Evolutionary conservation across 78 protist species (phyloP).

Genomic region (Monosiga brevicollis): DNA sequence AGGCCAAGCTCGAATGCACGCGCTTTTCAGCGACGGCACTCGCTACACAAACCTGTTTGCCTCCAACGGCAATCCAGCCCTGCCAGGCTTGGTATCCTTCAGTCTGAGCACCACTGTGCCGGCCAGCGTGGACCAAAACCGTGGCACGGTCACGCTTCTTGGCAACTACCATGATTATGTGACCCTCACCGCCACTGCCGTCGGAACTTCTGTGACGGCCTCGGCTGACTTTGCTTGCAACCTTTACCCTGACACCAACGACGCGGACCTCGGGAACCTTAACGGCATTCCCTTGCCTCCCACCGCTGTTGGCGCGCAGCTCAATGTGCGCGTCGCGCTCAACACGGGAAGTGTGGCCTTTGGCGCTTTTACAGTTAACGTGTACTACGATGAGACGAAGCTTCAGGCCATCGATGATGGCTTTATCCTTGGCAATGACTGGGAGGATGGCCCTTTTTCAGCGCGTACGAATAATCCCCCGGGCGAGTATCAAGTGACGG

Average conservation of each 20-base stretch:
- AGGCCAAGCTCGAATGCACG: background rate
- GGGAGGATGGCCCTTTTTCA: background rate
- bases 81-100: background rate
- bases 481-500: background rate
- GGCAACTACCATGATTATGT: background rate
- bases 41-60: background rate
- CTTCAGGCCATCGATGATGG: background rate
- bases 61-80: background rate
- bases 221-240: background rate
- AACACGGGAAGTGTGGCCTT: background rate
- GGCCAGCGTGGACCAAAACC: background rate
- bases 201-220: background rate
- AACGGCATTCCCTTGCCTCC: background rate
- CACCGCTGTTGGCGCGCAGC: background rate
- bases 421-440: background rate
- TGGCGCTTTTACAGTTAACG: background rate
- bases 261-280: background rate
- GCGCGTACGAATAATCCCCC: background rate
- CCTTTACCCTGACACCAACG: background rate
- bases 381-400: background rate
- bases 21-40: background rate
- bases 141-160: background rate
- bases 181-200: background rate
- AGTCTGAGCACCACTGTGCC: background rate
- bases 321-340: background rate